Conservation (phyloP, 2,329 filamentous ascomycete species). For the Thelonectria rubi region DNA sequence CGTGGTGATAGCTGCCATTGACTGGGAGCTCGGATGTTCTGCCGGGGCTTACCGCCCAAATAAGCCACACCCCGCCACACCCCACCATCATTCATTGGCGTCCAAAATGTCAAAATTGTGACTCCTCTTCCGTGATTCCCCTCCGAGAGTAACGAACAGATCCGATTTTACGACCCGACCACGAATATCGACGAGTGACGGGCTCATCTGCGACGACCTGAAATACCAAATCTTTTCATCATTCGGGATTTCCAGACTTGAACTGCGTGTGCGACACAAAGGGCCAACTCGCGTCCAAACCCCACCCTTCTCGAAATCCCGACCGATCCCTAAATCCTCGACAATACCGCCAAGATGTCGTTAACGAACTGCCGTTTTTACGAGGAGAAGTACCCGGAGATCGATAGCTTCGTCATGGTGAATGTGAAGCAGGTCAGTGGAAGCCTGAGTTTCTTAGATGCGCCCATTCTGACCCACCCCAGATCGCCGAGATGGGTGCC, state of each 20-base stretch:
- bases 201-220: constrained; percentile 13
- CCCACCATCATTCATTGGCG: constrained; percentile 51
- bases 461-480: constrained; percentile 34
- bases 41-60: constrained; percentile 44
- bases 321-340: constrained; percentile 36
- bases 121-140: constrained; percentile 46
- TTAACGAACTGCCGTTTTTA: constrained; percentile 97
- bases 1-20: constrained; percentile 44
- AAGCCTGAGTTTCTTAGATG: constrained; percentile 23
- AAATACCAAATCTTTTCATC: neutral
- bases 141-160: constrained; percentile 37
- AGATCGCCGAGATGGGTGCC: constrained; percentile 99
- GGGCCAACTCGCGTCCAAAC: constrained; percentile 41
- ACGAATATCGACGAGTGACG: constrained; percentile 29
- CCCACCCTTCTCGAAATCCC: constrained; percentile 45
- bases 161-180: constrained; percentile 38
- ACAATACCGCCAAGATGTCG: constrained; percentile 77
- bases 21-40: constrained; percentile 38
- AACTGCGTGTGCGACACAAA: constrained; percentile 34
- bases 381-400: constrained; percentile 93
- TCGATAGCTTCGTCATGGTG: constrained; percentile 99
- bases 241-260: constrained; percentile 24
- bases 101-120: constrained; percentile 57
- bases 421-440: constrained; percentile 91
- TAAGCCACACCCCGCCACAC: constrained; percentile 52